Evolutionary conservation across 805 yeast species (phyloP), one percentile per base, ranked within the genome.

Genomic region (Kluyveromyces nonfermentans): DNA sequence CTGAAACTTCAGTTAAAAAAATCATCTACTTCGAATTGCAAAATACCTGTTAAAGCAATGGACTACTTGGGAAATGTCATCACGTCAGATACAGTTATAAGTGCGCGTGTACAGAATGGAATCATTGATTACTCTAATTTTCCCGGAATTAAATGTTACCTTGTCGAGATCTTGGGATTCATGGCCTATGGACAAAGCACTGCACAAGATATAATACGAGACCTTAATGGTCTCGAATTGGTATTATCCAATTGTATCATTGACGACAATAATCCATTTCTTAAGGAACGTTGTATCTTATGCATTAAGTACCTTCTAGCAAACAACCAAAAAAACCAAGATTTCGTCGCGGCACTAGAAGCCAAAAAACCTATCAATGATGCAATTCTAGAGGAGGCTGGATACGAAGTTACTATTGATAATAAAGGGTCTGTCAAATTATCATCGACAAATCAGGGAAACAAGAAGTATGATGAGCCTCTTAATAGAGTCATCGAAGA

Each of bases 201-300:
- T 5, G 73, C 77, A 5, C 96, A 90, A 57, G 90, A 89, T 45
- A 58, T 64, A 35, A 67, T 85, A 31, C 67, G 97, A 38, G 73
- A 73, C 22, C 51, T 69, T 1, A 85, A 82, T 37, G 95, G 87
- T 0, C 60, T 90, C 12, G 85, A 79, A 42, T 62, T 85, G 16
- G 71, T 89, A 0, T 66, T 90, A 19, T 82, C 89, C 7, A 82
- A 81, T 49, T 89, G 97, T 65, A 76, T 83, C 33, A 79, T 93
- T 41, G 97, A 90, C 60, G 81, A 80, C 37, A 78, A 85, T 57
- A 94, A 93, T 59, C 97, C 97, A 0, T 90, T 73, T 46, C 81
- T 85, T 45, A 82, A 86, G 50, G 98, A 90, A 56, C 68, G 90
- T 47, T 74, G 95, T 1, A 84, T 93, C 30, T 64, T 90, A 6